Base-by-base conservation (phyloP, 495 filamentous ascomycete species). In the Terfezia claveryi region DNA sequence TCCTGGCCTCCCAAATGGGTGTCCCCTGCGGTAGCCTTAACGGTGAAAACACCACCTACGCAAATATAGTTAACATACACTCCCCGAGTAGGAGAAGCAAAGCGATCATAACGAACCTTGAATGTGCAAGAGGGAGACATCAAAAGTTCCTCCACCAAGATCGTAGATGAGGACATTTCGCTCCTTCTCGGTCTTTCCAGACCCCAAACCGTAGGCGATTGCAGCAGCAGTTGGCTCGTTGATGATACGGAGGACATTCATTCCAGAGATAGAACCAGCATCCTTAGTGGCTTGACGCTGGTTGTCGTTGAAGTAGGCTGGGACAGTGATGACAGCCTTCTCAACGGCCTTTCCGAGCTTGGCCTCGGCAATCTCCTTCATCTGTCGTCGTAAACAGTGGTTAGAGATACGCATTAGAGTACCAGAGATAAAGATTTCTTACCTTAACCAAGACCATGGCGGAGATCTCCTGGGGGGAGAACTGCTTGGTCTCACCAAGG, bases 291-390 rank as follows among this genome's bases (percentile, higher is more conserved):
- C 88, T 73, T 95, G 89, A 72, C 89, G 85, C 75, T 98, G 91
- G 64, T 88, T 92, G 79, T 95, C 91, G 76, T 95, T 98, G 84
- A 98, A 98, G 77, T 98, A 98, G 67, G 89, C 91, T 23, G 91
- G 89, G 58, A 98, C 89, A 60, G 89, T 98, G 69, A 98, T 82
- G 67, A 98, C 89, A 54, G 89, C 91, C 74, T 95, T 94, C 77
- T 93, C 87, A 70, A 98, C 85, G 65, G 85, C 92, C 71, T 85
- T 85, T 68, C 89, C 91, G 60, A 98, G 80, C 75, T 95, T 95
- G 62, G 80, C 75, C 76, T 98, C 89, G 64, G 91, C 89, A 64
- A 89, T 87, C 74, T 98, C 91, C 75, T 91, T 83, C 91, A 95
- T 95, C 84, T 80, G 64, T 62, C 14, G 23, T 64, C 38, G 41